phyloP scores from a whole-genome alignment of 2,329 filamentous ascomycete genomes.

The Pyrenophora graminea region DNA sequence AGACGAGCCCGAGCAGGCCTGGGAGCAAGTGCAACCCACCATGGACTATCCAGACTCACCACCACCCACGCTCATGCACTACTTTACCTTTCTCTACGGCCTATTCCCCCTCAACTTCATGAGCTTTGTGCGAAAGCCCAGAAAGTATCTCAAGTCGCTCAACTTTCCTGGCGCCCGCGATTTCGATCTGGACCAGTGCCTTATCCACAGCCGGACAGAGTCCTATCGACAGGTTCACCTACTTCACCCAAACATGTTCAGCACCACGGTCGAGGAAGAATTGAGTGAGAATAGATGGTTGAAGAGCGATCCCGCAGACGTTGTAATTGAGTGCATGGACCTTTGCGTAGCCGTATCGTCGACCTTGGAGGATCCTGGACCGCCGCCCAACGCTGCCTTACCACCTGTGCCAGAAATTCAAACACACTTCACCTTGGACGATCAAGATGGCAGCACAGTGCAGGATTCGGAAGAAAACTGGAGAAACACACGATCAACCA shows the following conservation, averaged over 20 bases:
- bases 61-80: constrained; percentile 71
- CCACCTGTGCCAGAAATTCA: constrained; percentile 47
- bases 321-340: constrained; percentile 77
- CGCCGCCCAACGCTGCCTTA: constrained; percentile 53
- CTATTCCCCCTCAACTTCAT: constrained; percentile 85
- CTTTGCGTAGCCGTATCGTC: constrained; percentile 59
- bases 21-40: constrained; percentile 68
- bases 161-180: constrained; percentile 72
- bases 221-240: constrained; percentile 73
- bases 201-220: constrained; percentile 77
- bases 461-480: constrained; percentile 52
- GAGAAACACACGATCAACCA: constrained; percentile 60
- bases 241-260: constrained; percentile 84
- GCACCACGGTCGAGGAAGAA: constrained; percentile 77
- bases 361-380: constrained; percentile 51
- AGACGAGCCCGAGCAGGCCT: constrained; percentile 48
- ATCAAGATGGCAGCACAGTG: constrained; percentile 32
- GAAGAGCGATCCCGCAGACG: constrained; percentile 77
- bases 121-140: constrained; percentile 82
- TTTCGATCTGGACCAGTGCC: constrained; percentile 75
- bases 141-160: constrained; percentile 74
- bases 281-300: constrained; percentile 79
- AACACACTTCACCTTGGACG: constrained; percentile 40
- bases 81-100: constrained; percentile 82
- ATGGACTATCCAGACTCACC: constrained; percentile 58